These are phyloP conservation scores for Lolium rigidum DNA, from an alignment of 176 grass and related monocot genomes.

Conservation along the genomic window DNA sequence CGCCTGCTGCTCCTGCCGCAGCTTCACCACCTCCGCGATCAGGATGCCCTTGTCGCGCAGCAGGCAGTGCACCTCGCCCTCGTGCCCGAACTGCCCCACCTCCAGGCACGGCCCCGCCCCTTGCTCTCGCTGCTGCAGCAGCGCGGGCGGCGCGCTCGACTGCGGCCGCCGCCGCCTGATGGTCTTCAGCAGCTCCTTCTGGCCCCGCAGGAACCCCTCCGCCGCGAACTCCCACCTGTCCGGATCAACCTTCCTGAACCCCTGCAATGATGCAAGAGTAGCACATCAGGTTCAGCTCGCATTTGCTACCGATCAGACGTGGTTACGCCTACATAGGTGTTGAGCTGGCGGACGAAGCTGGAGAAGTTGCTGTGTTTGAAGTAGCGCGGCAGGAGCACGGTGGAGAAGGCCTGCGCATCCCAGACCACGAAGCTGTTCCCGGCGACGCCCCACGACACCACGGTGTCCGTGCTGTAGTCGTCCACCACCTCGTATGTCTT, in stretches of 20 bases:
- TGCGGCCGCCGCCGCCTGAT: conserved; percentile 71
- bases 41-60: conserved; percentile 75
- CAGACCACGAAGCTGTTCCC: conserved; percentile 87
- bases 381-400: conserved; percentile 64
- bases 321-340: conserved; percentile 50
- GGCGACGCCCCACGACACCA: conserved; percentile 73
- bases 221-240: conserved; percentile 95
- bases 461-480: conserved; percentile 58
- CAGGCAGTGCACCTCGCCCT: conserved; percentile 66
- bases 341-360: conserved; percentile 88
- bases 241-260: conserved; percentile 88
- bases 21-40: conserved; percentile 76
- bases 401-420: conserved; percentile 76
- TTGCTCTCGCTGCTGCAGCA: conserved; percentile 21
- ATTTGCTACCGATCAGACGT: too few relatives aligned
- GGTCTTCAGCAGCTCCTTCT: conserved; percentile 76
- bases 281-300: neutral
- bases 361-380: conserved; percentile 99
- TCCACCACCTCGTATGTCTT: conserved; percentile 96
- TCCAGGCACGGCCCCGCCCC: conserved; percentile 58
- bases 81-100: conserved; percentile 77
- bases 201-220: conserved; percentile 75
- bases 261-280: conserved; percentile 54
- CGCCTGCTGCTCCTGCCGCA: conserved; percentile 86
- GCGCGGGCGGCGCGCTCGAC: conserved; percentile 13